A percentile compares a stretch with the other conserved stretches of the same genome.
Conservation (phyloP, 495 filamentous ascomycete genomes). For the Aspergillus cavernicola region DNA sequence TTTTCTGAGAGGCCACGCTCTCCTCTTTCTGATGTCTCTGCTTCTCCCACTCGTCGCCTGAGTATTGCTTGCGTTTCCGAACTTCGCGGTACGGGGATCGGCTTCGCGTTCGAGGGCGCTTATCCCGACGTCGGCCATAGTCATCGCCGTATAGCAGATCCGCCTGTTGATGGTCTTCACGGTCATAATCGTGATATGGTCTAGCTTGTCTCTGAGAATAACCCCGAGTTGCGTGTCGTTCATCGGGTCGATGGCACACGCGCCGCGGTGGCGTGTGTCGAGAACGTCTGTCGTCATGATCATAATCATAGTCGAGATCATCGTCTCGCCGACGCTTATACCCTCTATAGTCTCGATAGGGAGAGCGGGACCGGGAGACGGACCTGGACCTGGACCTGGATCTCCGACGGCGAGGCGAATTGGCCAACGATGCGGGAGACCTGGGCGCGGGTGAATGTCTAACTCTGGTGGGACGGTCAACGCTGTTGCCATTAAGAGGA, state of each 20-base stretch:
- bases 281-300: slow-evolving; percentile 37
- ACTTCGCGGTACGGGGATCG: slow-evolving; percentile 48
- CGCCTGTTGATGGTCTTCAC: slow-evolving; percentile 45
- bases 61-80: slow-evolving; percentile 42
- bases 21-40: slow-evolving; percentile 21
- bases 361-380: slow-evolving; percentile 40
- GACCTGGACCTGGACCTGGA: slow-evolving; percentile 40
- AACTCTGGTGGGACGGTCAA: slow-evolving; percentile 70
- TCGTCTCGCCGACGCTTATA: slow-evolving; percentile 71
- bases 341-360: slow-evolving; percentile 48
- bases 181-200: slow-evolving; percentile 66
- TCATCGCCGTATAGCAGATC: slow-evolving; percentile 54
- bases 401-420: slow-evolving; percentile 38
- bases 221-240: slow-evolving; percentile 29
- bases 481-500: slow-evolving; percentile 68
- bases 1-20: slow-evolving; percentile 17
- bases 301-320: slow-evolving; percentile 49
- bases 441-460: slow-evolving; percentile 45
- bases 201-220: slow-evolving; percentile 32
- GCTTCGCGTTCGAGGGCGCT: slow-evolving; percentile 65
- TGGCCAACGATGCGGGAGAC: slow-evolving; percentile 45
- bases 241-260: slow-evolving; percentile 34
- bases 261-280: slow-evolving; percentile 48
- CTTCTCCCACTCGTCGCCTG: slow-evolving; percentile 32
- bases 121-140: slow-evolving; percentile 54